phyloP scores from a whole-genome alignment of 2,329 filamentous ascomycete species.

The Madurella fahalii region DNA sequence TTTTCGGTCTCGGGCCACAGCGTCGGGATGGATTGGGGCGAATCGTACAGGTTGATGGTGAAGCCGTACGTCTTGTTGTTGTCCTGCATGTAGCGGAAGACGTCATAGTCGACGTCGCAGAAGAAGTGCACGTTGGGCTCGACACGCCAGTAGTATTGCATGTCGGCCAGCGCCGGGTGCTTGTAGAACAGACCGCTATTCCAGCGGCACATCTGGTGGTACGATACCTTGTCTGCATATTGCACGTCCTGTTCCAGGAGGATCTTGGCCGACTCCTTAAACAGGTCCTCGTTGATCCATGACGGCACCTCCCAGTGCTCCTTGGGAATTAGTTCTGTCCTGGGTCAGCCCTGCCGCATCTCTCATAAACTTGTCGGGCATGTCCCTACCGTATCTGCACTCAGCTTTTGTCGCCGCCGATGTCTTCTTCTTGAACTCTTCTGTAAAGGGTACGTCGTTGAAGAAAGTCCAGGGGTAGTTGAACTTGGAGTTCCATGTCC shows the following conservation, averaged over 20 bases:
- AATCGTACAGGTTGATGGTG: constrained; percentile 95
- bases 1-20: constrained; percentile 95
- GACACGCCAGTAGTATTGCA: constrained; percentile 96
- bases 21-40: constrained; percentile 76
- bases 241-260: constrained; percentile 83
- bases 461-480: constrained; percentile 99
- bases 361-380: not conserved
- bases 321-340: constrained; percentile 76
- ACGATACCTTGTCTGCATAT: constrained; percentile 83
- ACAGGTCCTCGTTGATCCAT: constrained; percentile 89
- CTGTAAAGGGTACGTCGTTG: constrained; percentile 89
- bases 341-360: not conserved
- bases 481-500: constrained; percentile 97
- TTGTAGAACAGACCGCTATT: constrained; percentile 98
- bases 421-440: constrained; percentile 86
- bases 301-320: constrained; percentile 90
- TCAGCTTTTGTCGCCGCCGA: constrained; percentile 81
- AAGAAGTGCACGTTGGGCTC: constrained; percentile 99
- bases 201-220: constrained; percentile 99
- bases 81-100: constrained; percentile 97
- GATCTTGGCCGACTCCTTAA: constrained; percentile 76
- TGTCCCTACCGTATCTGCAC: constrained; percentile 67
- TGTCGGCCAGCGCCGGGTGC: constrained; percentile 77
- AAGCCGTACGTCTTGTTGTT: constrained; percentile 99
- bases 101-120: constrained; percentile 97